These are phyloP conservation scores for Aspergillus sergii DNA, from an alignment of 2,329 filamentous ascomycete genomes.

Conservation along the genomic window DNA sequence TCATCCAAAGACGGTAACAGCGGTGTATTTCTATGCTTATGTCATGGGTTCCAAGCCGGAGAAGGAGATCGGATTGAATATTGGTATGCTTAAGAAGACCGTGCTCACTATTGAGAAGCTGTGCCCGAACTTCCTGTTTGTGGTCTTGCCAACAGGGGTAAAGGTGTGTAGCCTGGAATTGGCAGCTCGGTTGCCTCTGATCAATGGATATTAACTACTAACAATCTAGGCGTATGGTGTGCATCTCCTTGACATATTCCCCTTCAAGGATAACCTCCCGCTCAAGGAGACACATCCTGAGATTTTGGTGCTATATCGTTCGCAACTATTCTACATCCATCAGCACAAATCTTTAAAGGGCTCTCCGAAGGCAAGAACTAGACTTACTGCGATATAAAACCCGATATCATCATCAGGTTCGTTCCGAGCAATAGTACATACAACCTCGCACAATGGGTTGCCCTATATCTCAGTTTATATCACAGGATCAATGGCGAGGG, in stretches of 20 bases:
- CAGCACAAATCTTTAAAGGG: neutral
- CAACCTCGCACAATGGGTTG: constrained; percentile 9
- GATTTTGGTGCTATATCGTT: neutral
- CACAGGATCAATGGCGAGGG: constrained; percentile 1
- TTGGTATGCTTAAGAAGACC: too few species aligned
- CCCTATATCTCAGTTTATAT: too few species aligned
- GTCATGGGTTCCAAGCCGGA: too few species aligned
- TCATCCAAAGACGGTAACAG: neutral
- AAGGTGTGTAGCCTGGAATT: too few species aligned
- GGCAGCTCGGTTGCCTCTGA: too few species aligned
- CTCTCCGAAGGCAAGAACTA: neutral
- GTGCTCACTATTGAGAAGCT: too few species aligned
- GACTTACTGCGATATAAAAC: constrained; percentile 6
- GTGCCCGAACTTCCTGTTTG: too few species aligned
- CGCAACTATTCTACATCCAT: constrained; percentile 8
- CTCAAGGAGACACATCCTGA: constrained; percentile 7
- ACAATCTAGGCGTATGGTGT: constrained; percentile 2
- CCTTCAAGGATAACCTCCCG: constrained; percentile 7
- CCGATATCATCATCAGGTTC: constrained; percentile 9
- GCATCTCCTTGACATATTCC: constrained; percentile 5
- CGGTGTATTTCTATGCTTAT: constrained; percentile 4
- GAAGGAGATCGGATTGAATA: too few species aligned
- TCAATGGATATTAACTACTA: too few species aligned
- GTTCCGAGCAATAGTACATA: constrained; percentile 9
- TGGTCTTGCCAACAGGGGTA: too few species aligned